A percentile compares a stretch with the other conserved stretches of the same genome.
These are phyloP conservation scores for Nicotiana tabacum DNA, from an alignment of 257 asterid genomes.

Conservation along the genomic window DNA sequence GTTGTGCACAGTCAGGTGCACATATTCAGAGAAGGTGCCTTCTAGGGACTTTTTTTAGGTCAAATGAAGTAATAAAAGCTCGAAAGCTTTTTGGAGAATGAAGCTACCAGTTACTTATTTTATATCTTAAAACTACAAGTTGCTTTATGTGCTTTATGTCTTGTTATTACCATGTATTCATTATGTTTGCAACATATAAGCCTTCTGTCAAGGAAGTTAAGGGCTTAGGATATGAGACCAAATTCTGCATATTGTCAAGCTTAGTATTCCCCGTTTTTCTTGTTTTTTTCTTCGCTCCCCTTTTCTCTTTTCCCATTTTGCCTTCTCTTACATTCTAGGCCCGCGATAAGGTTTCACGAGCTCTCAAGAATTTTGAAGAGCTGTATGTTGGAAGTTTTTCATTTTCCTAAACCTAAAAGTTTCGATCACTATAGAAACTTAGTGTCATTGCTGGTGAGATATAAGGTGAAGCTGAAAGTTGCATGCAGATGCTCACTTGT, in stretches of 20 bases:
- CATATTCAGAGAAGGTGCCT: background rate
- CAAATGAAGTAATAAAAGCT: background rate
- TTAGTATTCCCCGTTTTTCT: background rate
- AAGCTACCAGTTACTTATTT: background rate
- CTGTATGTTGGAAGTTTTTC: background rate
- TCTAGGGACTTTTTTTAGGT: background rate
- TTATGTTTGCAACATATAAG: background rate
- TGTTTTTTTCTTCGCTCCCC: background rate
- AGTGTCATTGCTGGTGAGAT: background rate
- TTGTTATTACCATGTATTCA: background rate
- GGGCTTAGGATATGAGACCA: background rate
- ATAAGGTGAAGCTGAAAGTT: slow-evolving; percentile 3
- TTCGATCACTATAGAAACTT: background rate
- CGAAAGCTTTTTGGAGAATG: background rate
- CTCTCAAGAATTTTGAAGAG: background rate
- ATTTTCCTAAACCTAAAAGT: background rate
- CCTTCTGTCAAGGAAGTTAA: background rate
- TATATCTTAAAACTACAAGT: background rate
- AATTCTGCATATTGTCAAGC: background rate
- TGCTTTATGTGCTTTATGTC: background rate
- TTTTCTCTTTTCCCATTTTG: slow-evolving; percentile 1
- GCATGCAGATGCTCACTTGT: background rate
- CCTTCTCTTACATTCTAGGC: background rate
- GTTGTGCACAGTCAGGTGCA: background rate
- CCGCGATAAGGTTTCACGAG: background rate